Base-by-base conservation (phyloP, 1,284 basidiomycete species). In the Xanthoconium separans region DNA sequence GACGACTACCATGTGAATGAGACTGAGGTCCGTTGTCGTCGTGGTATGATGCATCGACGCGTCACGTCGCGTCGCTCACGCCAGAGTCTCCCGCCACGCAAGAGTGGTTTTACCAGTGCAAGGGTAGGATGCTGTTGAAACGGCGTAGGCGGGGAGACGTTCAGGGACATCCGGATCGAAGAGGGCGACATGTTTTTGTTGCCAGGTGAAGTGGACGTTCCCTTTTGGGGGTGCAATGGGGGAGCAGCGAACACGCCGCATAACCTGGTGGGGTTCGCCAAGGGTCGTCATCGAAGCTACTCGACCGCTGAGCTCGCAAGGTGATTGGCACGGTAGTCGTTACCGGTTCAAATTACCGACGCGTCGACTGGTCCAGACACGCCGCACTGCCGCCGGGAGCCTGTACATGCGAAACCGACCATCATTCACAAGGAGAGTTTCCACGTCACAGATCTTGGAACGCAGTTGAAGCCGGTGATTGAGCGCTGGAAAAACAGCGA, bases 71-170 rank as follows among this genome's bases (percentile, higher is more conserved):
- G n/a, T 29, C 6, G 8, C 20, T 54, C 40, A 56, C 4, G 4
- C n/a, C n/a, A n/a, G n/a, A n/a, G n/a, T n/a, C n/a, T n/a, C 5
- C 3, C 24, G 6, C 18, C 31, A 15, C 37, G 31, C 43, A 91
- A 87, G 95, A 97, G 74, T 97, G 93, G 93, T 97, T 97, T 70
- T 96, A 94, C 72, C 94, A 98, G 70, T 81, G 95, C 76, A 92
- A 94, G 70, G 93, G 93, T 2, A 84, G 81, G 2, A 97, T 98
- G 92, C 75, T 93, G 12, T 78, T 98, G 39, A 85, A 91, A 59
- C n/a, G 86, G 93, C 6, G 88, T 98, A 11, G 93, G 96, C 53
- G 90, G 89, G 18, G 88, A 86, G n/a, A 77, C 81, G 61, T 95
- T 98, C 71, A 79, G 80, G 64, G 95, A 98, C 68, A 90, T 98